A percentile compares a stretch with the other conserved stretches of the same genome.
These are phyloP conservation scores for Fraxinus platypoda DNA, from an alignment of 305 asterid genomes.

Conservation along the genomic window DNA sequence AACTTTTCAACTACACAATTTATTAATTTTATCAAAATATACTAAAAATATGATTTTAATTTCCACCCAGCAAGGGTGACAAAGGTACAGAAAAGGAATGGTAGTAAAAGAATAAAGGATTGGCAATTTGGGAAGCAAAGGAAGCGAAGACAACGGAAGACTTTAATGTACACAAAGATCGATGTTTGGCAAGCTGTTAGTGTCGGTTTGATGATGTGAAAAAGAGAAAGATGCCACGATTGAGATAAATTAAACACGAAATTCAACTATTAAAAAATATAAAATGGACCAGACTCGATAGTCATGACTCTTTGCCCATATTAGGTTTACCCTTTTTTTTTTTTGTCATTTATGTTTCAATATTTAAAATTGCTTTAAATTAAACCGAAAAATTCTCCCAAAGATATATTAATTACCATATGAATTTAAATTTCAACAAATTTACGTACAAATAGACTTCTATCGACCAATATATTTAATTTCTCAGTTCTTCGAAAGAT, in stretches of 20 bases:
- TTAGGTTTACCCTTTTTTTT: too few relatives aligned
- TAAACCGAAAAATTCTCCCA: too few relatives aligned
- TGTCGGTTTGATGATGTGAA: constrained; percentile 39
- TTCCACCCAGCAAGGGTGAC: too few relatives aligned
- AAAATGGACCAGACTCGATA: background rate
- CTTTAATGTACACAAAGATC: constrained; percentile 33
- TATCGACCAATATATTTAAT: background rate
- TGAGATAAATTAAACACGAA: constrained; percentile 16
- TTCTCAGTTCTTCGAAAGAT: background rate
- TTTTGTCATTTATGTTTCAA: background rate
- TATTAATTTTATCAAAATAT: too few relatives aligned
- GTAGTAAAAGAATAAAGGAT: background rate
- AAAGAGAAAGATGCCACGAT: background rate
- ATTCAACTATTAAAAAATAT: constrained; percentile 20
- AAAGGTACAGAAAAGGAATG: background rate
- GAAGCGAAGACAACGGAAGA: constrained; percentile 26
- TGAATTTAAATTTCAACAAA: too few relatives aligned
- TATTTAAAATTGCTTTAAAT: too few relatives aligned
- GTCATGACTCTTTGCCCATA: background rate
- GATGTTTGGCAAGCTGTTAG: constrained; percentile 24
- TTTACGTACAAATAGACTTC: too few relatives aligned
- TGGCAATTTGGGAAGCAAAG: constrained; percentile 5
- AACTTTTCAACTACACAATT: too few relatives aligned
- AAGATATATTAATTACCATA: too few relatives aligned
- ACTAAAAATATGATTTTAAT: too few relatives aligned